Conservation (phyloP, 1,284 basidiomycete species). For the Austroboletus niveus region DNA sequence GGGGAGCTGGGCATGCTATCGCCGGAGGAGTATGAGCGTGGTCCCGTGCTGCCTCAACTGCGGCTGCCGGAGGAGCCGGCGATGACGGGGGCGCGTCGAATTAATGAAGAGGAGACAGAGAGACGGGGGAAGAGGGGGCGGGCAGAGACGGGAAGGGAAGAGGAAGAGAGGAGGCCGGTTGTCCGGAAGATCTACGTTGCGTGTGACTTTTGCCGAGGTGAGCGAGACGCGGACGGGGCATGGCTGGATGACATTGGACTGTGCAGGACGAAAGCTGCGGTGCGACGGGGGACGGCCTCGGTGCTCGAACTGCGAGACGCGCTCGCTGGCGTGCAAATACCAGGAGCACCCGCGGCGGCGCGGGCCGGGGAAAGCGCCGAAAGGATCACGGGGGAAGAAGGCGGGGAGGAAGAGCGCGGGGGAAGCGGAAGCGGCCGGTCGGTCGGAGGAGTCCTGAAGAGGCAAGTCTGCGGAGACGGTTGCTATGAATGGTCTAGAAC, state of each 20-base stretch:
- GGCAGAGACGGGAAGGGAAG: slow-evolving; percentile 12
- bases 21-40: slow-evolving; percentile 17
- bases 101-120: slow-evolving; percentile 14
- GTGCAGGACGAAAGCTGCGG: slow-evolving; percentile 63
- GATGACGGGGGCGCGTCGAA: slow-evolving; percentile 4
- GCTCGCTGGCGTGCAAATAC: slow-evolving; percentile 53
- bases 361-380: slow-evolving; percentile 68
- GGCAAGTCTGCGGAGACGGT: slow-evolving; percentile 13
- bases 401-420: slow-evolving; percentile 23
- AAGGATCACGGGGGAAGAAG: slow-evolving; percentile 37
- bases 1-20: slow-evolving; percentile 24
- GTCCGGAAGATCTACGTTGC: slow-evolving; percentile 41
- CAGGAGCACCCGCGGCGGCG: slow-evolving; percentile 53
- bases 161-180: slow-evolving; percentile 23
- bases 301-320: slow-evolving; percentile 57
- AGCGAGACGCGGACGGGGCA: slow-evolving; percentile 21
- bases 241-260: slow-evolving; percentile 9
- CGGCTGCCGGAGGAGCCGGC: slow-evolving; percentile 24
- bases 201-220: slow-evolving; percentile 73
- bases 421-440: slow-evolving; percentile 27
- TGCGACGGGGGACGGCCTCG: slow-evolving; percentile 63
- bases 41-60: slow-evolving; percentile 30
- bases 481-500: slow-evolving; percentile 17
- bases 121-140: slow-evolving; percentile 21
- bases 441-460: slow-evolving; percentile 29